Evolutionary conservation across 257 asterid species (phyloP).

Genomic region (Forsythia suspensa): DNA sequence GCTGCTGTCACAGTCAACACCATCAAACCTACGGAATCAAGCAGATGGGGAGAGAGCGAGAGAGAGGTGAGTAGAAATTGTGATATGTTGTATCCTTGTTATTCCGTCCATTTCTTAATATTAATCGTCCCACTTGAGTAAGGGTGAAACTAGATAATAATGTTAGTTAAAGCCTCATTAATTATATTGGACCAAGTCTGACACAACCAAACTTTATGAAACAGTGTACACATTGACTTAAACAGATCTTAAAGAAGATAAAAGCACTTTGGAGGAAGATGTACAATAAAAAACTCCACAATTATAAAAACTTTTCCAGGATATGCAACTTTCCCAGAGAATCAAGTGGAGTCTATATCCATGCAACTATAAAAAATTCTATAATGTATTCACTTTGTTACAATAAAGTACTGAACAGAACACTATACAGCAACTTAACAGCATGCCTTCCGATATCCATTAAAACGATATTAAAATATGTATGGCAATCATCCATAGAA

Average conservation of each 20-base stretch:
- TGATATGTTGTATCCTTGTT: no score
- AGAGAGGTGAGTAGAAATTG: no score
- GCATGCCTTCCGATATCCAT: neutral
- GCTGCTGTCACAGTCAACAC: neutral
- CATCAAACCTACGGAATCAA: neutral
- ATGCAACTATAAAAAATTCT: neutral
- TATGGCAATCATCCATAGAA: neutral
- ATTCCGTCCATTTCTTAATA: no score
- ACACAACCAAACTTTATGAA: neutral
- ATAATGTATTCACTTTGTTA: neutral
- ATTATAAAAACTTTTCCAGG: neutral
- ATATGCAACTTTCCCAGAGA: neutral
- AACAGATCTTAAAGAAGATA: neutral
- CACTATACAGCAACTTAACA: neutral
- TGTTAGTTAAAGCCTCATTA: neutral
- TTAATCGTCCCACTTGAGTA: neutral
- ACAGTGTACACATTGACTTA: neutral
- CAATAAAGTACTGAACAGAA: neutral
- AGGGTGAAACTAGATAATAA: neutral
- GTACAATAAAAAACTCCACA: neutral
- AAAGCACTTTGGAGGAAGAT: constrained; percentile 11
- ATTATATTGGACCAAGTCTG: neutral
- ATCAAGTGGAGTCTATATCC: neutral
- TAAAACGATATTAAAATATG: neutral
- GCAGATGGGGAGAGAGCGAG: neutral